These are phyloP conservation scores for Fusarium sp. DNA, from an alignment of 2,329 filamentous ascomycete genomes.

Conservation along the genomic window DNA sequence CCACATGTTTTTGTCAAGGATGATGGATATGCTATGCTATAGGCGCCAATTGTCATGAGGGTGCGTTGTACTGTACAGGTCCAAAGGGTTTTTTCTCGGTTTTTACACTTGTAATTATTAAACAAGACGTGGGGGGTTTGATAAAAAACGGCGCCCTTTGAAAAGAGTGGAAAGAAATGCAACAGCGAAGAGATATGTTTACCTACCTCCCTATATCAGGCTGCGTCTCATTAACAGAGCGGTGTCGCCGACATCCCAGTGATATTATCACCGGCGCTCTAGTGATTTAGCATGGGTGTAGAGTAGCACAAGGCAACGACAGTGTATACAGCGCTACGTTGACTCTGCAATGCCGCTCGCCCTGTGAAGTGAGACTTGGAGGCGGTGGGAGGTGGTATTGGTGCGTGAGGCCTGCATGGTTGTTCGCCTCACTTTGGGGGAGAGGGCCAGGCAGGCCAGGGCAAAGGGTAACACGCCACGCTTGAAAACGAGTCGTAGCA, in stretches of 20 bases:
- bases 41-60: constrained; percentile 42
- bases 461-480: constrained; percentile 23
- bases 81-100: constrained; percentile 26
- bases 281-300: not conserved
- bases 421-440: constrained; percentile 29
- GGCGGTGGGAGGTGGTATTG: constrained; percentile 19
- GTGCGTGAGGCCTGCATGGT: constrained; percentile 26
- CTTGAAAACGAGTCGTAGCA: constrained; percentile 9
- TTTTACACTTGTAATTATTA: constrained; percentile 40
- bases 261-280: not conserved
- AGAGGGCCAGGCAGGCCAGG: not conserved
- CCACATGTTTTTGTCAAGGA: constrained; percentile 38
- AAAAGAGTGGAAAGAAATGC: constrained; percentile 35
- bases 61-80: constrained; percentile 43
- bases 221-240: not conserved
- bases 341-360: constrained; percentile 12
- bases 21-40: constrained; percentile 43
- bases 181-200: not conserved
- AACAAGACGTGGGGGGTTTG: constrained; percentile 32
- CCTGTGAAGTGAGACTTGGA: constrained; percentile 2
- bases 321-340: constrained; percentile 12
- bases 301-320: not conserved
- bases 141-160: constrained; percentile 22
- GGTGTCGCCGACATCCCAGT: not conserved
- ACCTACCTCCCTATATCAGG: not conserved